Evolutionary conservation across 176 grass and related monocot genomes (phyloP), one percentile per base, ranked within the genome.

Genomic region (Calamus simplicifolius): DNA sequence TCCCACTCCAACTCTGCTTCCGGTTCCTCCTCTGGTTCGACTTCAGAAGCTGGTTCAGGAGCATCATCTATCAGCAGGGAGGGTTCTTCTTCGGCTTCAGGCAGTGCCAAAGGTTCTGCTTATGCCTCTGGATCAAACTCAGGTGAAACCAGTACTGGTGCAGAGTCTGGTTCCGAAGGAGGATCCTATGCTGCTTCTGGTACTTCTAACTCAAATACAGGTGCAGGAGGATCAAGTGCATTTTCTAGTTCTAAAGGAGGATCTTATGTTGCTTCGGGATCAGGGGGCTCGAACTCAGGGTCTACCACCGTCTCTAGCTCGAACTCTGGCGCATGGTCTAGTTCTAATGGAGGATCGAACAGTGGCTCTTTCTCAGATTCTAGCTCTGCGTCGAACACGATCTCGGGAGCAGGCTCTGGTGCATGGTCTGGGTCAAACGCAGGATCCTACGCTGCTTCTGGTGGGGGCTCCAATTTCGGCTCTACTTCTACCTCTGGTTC

Each of bases 231-330:
- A 15, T 77, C 68, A 53, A 54, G 29, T 18, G 19, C 64, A 63
- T 57, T 57, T 2, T 48, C 51, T 5, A 14, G 51, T 19, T 63
- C 70, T 0, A 18, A 1, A 26, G 78, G 78, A 23, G 51, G 59
- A 76, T 67, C 79, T 52, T 71, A 87, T 57, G 70, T 69, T 25
- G 64, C 79, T 49, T 69, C 76, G 48, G 63, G n/a, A n/a, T n/a
- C 80, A 43, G 35, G 35, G 8, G 35, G 1, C 35, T 43, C 73
- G 43, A 73, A 56, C 30, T 1, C 52, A 51, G 26, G 0, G 5
- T 19, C 5, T 58, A 3, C 6, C 19, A 52, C 0, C 29, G 0
- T 27, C 38, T 66, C 64, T 2, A 28, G 71, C 50, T 72, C 54
- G 14, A 29, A 48, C 65, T 63, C 75, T 1, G 18, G 19, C 10